Evolutionary conservation across 2,329 filamentous ascomycete species (phyloP).

Genomic region (Bimuria novae-zelandiae): DNA sequence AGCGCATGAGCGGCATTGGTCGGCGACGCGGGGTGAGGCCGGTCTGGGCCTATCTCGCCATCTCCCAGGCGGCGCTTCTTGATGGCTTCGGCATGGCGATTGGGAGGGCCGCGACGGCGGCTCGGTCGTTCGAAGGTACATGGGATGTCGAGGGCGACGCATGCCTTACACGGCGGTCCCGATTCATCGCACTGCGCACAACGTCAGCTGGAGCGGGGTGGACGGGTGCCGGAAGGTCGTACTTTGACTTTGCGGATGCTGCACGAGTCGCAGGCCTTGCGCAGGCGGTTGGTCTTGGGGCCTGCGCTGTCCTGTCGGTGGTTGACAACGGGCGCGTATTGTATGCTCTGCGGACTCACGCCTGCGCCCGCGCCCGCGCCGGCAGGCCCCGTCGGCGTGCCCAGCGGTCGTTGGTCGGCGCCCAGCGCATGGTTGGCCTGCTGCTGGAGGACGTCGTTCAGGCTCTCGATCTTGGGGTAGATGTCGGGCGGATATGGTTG

Average conservation of each 20-base stretch:
- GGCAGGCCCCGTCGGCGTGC: conserved; percentile 15
- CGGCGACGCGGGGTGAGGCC: conserved; percentile 54
- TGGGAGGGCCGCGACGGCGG: conserved; percentile 67
- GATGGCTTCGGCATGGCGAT: conserved; percentile 68
- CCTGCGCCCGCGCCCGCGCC: conserved; percentile 10
- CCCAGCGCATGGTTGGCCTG: conserved; percentile 42
- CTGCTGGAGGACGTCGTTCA: conserved; percentile 44
- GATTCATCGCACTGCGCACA: conserved; percentile 63
- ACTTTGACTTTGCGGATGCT: conserved; percentile 50
- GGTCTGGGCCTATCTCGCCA: conserved; percentile 47
- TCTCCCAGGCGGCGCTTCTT: conserved; percentile 63
- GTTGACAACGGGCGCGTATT: conserved; percentile 20
- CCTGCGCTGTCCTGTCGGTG: conserved; percentile 18
- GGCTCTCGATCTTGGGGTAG: conserved; percentile 43
- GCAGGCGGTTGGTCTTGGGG: conserved; percentile 42
- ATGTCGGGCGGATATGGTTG: conserved; percentile 30
- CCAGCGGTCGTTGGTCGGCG: conserved; percentile 25
- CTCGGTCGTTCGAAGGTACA: conserved; percentile 70
- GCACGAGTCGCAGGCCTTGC: conserved; percentile 50
- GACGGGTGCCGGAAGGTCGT: neutral
- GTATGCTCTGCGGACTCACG: conserved; percentile 10
- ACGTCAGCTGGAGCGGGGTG: conserved; percentile 14
- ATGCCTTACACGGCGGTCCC: conserved; percentile 69
- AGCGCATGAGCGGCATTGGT: conserved; percentile 59
- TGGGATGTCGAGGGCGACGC: conserved; percentile 66